These are phyloP conservation scores for Fusarium tuaranense DNA, from an alignment of 2,329 filamentous ascomycete genomes.

Conservation along the genomic window DNA sequence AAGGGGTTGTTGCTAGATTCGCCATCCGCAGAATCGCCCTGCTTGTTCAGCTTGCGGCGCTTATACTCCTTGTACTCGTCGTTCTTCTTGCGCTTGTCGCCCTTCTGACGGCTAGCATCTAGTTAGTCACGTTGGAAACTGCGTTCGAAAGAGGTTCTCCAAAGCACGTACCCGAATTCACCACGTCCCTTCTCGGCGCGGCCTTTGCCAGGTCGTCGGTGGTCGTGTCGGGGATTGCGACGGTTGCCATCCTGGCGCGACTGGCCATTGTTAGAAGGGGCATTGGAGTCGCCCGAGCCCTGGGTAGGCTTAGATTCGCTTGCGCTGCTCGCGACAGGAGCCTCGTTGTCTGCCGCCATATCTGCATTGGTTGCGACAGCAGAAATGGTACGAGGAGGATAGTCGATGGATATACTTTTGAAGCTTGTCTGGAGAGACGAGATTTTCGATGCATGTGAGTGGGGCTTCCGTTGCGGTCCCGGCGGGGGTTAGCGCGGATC, in stretches of 20 bases:
- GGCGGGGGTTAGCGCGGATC: constrained; percentile 22
- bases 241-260: constrained; percentile 39
- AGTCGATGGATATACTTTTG: constrained; percentile 23
- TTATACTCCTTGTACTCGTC: constrained; percentile 56
- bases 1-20: constrained; percentile 60
- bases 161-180: constrained; percentile 46
- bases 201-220: constrained; percentile 44
- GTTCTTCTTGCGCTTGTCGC: constrained; percentile 54
- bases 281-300: constrained; percentile 36
- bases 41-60: constrained; percentile 54
- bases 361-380: constrained; percentile 46
- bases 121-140: constrained; percentile 50
- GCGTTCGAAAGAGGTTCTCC: constrained; percentile 9
- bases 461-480: constrained; percentile 39
- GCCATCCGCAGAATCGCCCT: constrained; percentile 48
- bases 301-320: constrained; percentile 26
- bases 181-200: constrained; percentile 47
- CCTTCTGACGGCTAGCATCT: constrained; percentile 50
- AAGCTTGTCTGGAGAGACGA: constrained; percentile 26
- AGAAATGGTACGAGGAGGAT: neutral
- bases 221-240: constrained; percentile 46
- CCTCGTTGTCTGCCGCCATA: constrained; percentile 49
- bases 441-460: constrained; percentile 38
- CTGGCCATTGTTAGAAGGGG: constrained; percentile 26
- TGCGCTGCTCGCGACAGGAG: constrained; percentile 43